Evolutionary conservation across 2,329 filamentous ascomycete species (phyloP).

Genomic region (Aspergillus udagawae): DNA sequence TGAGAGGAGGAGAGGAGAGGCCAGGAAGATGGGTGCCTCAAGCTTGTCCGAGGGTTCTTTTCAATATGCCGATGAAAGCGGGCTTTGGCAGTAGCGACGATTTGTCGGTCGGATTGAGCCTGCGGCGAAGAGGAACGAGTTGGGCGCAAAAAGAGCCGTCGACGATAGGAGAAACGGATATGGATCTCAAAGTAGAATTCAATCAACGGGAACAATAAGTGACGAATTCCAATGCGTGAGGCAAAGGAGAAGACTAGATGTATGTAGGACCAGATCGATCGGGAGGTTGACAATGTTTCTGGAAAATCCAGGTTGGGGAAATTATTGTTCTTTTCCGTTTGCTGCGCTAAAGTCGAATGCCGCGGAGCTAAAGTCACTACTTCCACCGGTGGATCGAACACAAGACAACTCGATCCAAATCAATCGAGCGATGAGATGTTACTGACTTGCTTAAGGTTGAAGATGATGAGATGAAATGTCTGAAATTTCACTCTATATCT

Average conservation of each 20-base stretch:
- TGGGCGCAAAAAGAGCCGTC: not conserved
- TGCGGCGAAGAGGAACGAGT: not conserved
- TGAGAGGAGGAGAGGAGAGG: constrained; percentile 7
- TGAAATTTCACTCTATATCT: not conserved
- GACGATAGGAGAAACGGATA: not conserved
- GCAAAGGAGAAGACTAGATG: constrained; percentile 7
- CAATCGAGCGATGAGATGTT: not conserved
- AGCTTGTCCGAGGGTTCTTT: not conserved
- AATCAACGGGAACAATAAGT: not conserved
- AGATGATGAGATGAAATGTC: not conserved
- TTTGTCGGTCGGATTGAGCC: not conserved
- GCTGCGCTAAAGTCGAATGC: not conserved
- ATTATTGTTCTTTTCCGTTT: not conserved
- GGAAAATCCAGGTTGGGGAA: not conserved
- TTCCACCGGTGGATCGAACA: too few species aligned
- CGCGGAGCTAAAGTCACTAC: not conserved
- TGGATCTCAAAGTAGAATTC: not conserved
- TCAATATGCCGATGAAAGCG: not conserved
- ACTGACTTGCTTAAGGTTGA: too few species aligned
- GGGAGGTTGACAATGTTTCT: constrained; percentile 3
- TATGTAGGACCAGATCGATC: not conserved
- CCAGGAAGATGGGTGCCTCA: not conserved
- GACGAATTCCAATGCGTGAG: not conserved
- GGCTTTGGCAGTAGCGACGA: not conserved
- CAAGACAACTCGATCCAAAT: not conserved